phyloP scores from a whole-genome alignment of 345 rosid species.

The Heritiera littoralis region DNA sequence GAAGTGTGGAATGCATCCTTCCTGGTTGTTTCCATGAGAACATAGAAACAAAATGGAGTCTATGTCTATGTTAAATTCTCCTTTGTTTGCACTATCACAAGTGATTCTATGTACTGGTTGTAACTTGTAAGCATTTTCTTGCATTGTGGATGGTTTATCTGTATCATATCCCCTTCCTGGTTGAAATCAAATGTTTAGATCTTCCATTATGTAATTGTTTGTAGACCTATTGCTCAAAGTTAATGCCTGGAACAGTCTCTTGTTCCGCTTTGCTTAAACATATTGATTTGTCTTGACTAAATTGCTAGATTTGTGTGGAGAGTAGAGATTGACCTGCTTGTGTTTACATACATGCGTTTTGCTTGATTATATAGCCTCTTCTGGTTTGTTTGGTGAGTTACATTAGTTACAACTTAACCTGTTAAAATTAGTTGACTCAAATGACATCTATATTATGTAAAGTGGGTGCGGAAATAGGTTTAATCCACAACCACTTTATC shows the following conservation, averaged over 20 bases:
- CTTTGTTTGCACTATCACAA: not conserved
- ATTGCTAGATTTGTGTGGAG: not conserved
- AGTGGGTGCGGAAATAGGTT: not conserved
- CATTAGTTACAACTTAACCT: not conserved
- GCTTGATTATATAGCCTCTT: not conserved
- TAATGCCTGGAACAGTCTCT: not conserved
- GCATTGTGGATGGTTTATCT: not conserved
- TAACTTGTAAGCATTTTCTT: not conserved
- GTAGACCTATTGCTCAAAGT: not conserved
- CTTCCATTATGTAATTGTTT: not conserved
- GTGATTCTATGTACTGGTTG: not conserved
- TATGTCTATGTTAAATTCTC: not conserved
- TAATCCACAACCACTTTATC: not conserved
- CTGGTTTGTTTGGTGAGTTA: not conserved
- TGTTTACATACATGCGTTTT: not conserved
- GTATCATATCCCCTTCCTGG: not conserved
- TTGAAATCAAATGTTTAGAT: not conserved
- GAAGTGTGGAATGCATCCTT: not conserved
- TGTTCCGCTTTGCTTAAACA: not conserved
- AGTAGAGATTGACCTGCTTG: not conserved
- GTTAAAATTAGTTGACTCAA: not conserved
- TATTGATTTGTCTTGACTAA: not conserved
- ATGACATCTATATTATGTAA: not conserved
- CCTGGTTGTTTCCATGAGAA: not conserved
- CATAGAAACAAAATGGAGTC: not conserved